Percentiles rank a stretch among this genome's conserved stretches.
These are phyloP conservation scores for Clohesyomyces aquaticus DNA, from an alignment of 495 filamentous ascomycete genomes.

Conservation along the genomic window DNA sequence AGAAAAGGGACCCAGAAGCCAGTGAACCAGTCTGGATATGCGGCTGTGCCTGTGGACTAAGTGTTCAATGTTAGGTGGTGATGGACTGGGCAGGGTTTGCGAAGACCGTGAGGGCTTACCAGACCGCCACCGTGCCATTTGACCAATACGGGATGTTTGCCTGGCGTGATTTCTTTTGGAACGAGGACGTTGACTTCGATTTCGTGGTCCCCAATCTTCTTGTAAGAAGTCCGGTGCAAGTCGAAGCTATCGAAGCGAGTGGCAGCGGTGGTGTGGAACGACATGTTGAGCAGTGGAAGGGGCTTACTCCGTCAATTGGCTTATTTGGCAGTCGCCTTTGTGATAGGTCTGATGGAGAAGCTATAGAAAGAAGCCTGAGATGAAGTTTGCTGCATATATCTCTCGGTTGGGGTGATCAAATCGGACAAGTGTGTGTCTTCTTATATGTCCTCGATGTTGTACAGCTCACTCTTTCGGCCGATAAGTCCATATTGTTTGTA, in stretches of 20 bases:
- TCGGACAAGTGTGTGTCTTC: no score
- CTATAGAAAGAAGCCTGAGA: no score
- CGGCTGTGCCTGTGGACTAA: background rate
- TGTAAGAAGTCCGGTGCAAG: conserved; percentile 29
- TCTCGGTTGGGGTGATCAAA: no score
- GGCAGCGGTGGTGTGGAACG: conserved; percentile 20
- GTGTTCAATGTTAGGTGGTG: background rate
- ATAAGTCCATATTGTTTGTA: no score
- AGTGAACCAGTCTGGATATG: conserved; percentile 33
- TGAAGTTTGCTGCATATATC: no score
- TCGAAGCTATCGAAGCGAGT: conserved; percentile 36
- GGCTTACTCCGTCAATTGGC: conserved; percentile 1
- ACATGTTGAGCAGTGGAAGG: conserved; percentile 13
- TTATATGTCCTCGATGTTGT: no score
- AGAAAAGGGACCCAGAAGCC: conserved; percentile 28
- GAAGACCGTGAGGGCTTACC: conserved; percentile 1
- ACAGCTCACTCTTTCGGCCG: no score
- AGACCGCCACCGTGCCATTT: conserved; percentile 39
- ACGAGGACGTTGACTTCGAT: conserved; percentile 32
- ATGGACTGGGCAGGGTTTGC: background rate
- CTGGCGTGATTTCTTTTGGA: conserved; percentile 33
- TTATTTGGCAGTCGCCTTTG: background rate
- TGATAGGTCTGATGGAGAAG: background rate
- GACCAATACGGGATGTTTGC: conserved; percentile 33
- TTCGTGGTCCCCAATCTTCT: conserved; percentile 29